phyloP scores from a whole-genome alignment of 257 asterid species.

The Hygrophila difformis region DNA sequence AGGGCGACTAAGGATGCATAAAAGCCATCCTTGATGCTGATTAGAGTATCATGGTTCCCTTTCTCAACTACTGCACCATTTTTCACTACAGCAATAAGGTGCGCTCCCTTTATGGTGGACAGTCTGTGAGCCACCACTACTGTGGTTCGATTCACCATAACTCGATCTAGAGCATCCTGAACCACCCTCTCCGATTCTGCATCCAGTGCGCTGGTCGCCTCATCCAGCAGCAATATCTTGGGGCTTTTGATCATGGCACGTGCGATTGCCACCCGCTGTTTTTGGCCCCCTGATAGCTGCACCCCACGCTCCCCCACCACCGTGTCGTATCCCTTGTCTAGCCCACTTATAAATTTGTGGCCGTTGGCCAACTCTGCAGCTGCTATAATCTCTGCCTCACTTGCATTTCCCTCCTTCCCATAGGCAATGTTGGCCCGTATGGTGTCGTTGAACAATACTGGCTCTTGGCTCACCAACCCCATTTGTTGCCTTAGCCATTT shows the following conservation, averaged over 20 bases:
- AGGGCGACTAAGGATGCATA: constrained; percentile 69
- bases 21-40: constrained; percentile 53
- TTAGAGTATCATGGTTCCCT: constrained; percentile 61
- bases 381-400: constrained; percentile 65
- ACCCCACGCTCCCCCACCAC: constrained; percentile 76
- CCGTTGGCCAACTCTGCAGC: constrained; percentile 88
- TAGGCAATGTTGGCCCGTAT: constrained; percentile 79
- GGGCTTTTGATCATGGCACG: constrained; percentile 75
- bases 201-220: constrained; percentile 82
- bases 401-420: constrained; percentile 73
- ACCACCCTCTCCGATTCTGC: constrained; percentile 79
- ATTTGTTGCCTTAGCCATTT: constrained; percentile 87
- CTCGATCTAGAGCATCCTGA: constrained; percentile 74
- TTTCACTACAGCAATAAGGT: constrained; percentile 72
- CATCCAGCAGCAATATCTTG: constrained; percentile 63
- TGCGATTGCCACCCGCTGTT: constrained; percentile 88
- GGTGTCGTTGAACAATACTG: constrained; percentile 64
- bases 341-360: constrained; percentile 74
- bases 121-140: constrained; percentile 80
- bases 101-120: constrained; percentile 72
- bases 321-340: constrained; percentile 76
- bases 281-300: constrained; percentile 82
- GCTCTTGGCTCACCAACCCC: constrained; percentile 97
- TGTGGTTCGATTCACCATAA: constrained; percentile 68
- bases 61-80: constrained; percentile 73